These are phyloP conservation scores for Cardamine occulta DNA, from an alignment of 345 rosid genomes.

Conservation along the genomic window DNA sequence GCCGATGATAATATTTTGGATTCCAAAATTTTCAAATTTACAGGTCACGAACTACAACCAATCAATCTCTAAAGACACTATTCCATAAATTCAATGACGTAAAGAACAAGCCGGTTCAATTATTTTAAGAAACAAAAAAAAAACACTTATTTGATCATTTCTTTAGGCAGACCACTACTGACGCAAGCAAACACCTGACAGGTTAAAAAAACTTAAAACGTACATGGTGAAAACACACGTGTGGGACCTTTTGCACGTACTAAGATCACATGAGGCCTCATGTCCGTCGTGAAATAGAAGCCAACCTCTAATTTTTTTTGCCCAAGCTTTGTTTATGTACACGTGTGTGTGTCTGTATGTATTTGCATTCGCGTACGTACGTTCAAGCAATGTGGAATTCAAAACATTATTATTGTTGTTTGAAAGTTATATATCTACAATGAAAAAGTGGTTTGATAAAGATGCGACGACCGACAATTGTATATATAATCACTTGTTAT, in stretches of 20 bases:
- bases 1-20: neutral
- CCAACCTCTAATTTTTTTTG: neutral
- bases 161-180: constrained; percentile 28
- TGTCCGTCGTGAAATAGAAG: constrained; percentile 28
- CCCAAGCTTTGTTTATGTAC: neutral
- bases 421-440: neutral
- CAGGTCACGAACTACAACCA: neutral
- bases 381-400: neutral
- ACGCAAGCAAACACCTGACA: constrained; percentile 34
- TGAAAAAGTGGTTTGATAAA: neutral
- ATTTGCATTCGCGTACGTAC: constrained; percentile 1
- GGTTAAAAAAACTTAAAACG: constrained; percentile 26
- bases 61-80: neutral
- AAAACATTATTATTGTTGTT: neutral
- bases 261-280: constrained; percentile 2
- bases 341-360: constrained; percentile 15
- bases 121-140: constrained; percentile 4
- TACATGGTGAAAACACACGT: constrained; percentile 19
- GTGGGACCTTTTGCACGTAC: constrained; percentile 23
- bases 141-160: neutral
- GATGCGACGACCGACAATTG: neutral
- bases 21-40: neutral
- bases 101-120: neutral
- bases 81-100: constrained; percentile 9
- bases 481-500: neutral